These are phyloP conservation scores for Stachybotrys echinatus DNA, from an alignment of 2,329 filamentous ascomycete genomes.

Conservation along the genomic window DNA sequence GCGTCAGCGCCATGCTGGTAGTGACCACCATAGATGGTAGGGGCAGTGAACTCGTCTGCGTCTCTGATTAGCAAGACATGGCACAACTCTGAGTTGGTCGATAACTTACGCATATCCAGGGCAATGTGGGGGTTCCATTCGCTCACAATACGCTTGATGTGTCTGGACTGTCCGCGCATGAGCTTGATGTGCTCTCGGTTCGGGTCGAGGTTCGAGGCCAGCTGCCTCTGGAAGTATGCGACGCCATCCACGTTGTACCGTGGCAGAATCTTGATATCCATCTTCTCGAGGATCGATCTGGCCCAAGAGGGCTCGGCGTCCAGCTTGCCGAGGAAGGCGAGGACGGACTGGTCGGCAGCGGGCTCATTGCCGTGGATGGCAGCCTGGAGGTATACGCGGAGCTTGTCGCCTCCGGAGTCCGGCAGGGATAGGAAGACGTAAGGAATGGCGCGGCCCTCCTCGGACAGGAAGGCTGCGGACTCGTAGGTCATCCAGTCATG, in stretches of 20 bases:
- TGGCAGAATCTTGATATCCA: constrained; percentile 21
- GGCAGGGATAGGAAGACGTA: constrained; percentile 7
- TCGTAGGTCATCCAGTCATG: constrained; percentile 22
- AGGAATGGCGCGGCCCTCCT: constrained; percentile 12
- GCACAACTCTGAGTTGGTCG: too few relatives aligned
- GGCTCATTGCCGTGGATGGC: constrained; percentile 23
- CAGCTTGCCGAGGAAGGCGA: constrained; percentile 19
- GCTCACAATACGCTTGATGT: constrained; percentile 16
- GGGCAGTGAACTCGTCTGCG: constrained; percentile 17
- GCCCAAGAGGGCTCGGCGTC: constrained; percentile 19
- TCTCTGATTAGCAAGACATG: background rate
- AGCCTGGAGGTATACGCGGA: constrained; percentile 19
- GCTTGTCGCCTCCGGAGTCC: constrained; percentile 8
- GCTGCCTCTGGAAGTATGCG: constrained; percentile 18
- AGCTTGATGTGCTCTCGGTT: constrained; percentile 22
- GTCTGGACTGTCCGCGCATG: constrained; percentile 13
- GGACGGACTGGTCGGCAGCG: constrained; percentile 17
- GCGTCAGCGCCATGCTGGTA: constrained; percentile 17
- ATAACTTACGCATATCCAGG: constrained; percentile 14
- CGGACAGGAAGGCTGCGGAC: constrained; percentile 19
- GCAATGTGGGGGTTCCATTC: constrained; percentile 17
- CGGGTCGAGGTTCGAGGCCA: constrained; percentile 19
- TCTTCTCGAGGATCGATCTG: constrained; percentile 14
- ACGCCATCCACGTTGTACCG: constrained; percentile 23
- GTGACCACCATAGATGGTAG: constrained; percentile 14